Base-by-base conservation (phyloP, 176 grass and related monocot species). In the Oryza longistaminata region DNA sequence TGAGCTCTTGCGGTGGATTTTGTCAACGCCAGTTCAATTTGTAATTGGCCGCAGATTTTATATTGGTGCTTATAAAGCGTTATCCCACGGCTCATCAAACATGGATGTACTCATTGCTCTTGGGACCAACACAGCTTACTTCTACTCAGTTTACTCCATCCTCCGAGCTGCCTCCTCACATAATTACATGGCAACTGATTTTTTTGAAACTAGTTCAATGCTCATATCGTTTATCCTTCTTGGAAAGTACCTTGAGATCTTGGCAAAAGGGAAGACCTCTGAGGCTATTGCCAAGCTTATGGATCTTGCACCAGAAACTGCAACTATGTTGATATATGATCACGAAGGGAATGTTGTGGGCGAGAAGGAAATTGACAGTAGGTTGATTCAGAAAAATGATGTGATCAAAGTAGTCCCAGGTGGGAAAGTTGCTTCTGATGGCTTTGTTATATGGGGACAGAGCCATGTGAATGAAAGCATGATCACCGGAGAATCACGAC, bases 181-280 rank as follows among this genome's bases (percentile, higher is more conserved):
- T 69, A 64, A 83, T 77, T 93, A 87, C 84, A 86, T 81, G 77
- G 81, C 89, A 89, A 95, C 88, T 61, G 96, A 98, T 89, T 98
- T 98, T 88, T 98, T 98, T 52, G 96, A 98, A 82, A 98, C 96
- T 52, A 98, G 96, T 86, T 98, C 93, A 12, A 98, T 98, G 96
- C 88, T 98, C 26, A 95, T 95, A 85, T 98, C 93, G 35, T 98
- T 98, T 82, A 98, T 98, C 42, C 89, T 98, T 74, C 85, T 98
- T 43, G 96, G 96, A 31, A 98, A 98, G 75, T 98, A 95, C 77
- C 96, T 98, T 44, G 96, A 98, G 86, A 92, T 95, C 68, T 90
- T 98, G 86, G 96, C 96, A 58, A 98, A 95, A 90, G 96, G 96
- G 52, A 98, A 94, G 77, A 98, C 96, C 3, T 98, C 93, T 45